phyloP scores from a whole-genome alignment of 176 grass and related monocot species.

The Eleusine indica region DNA sequence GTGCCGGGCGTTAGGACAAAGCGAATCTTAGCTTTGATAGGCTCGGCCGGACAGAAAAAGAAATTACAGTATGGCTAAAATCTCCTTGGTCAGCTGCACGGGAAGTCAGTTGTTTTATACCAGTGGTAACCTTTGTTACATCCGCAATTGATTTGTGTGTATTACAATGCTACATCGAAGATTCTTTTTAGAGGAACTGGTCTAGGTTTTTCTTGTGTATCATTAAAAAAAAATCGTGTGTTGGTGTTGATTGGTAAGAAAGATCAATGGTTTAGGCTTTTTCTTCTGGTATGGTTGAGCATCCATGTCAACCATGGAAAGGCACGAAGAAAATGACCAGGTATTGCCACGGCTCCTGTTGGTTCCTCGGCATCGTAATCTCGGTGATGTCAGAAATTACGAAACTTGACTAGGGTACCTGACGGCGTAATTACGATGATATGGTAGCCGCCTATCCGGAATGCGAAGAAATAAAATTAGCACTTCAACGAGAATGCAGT shows the following conservation, averaged over 20 bases:
- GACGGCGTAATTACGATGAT: neutral
- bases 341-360: neutral
- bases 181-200: too few relatives aligned
- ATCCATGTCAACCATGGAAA: neutral
- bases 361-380: neutral
- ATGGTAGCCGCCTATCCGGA: neutral
- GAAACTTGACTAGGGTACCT: neutral
- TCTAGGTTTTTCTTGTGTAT: neutral
- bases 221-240: too few relatives aligned
- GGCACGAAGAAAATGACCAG: neutral
- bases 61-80: neutral
- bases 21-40: constrained; percentile 5
- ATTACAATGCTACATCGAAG: neutral
- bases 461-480: neutral
- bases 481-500: neutral
- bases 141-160: neutral
- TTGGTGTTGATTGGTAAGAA: too few relatives aligned
- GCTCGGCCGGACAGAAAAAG: neutral
- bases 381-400: neutral
- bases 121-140: neutral
- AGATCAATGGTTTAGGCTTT: neutral
- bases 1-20: neutral
- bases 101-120: neutral
- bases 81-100: neutral
- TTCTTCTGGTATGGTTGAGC: neutral